phyloP scores from a whole-genome alignment of 1,139 yeast genomes.

The Sugiyamaella grinbergsii region DNA sequence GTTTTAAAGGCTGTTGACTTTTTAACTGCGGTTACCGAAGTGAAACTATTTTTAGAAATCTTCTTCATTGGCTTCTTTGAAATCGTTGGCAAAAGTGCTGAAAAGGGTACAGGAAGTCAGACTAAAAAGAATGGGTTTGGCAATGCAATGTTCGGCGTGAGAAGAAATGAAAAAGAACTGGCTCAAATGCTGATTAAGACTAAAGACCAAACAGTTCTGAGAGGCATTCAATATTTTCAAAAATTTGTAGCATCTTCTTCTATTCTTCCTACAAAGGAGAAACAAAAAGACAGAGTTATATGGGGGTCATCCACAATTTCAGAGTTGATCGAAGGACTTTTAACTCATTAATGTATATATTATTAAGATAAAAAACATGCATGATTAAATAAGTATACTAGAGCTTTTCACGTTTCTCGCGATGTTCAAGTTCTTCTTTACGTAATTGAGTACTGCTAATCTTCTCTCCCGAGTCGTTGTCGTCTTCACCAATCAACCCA shows the following conservation, averaged over 20 bases:
- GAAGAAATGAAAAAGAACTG: slow-evolving; percentile 55
- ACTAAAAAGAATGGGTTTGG: slow-evolving; percentile 34
- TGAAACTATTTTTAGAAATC: slow-evolving; percentile 70
- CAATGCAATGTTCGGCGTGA: slow-evolving; percentile 26
- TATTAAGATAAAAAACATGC: slow-evolving; percentile 8
- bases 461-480: slow-evolving; percentile 64
- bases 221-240: slow-evolving; percentile 74
- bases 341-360: slow-evolving; percentile 30
- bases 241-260: slow-evolving; percentile 50
- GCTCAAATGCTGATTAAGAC: slow-evolving; percentile 60
- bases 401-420: slow-evolving; percentile 10
- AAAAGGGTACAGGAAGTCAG: slow-evolving; percentile 23
- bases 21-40: slow-evolving; percentile 64
- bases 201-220: slow-evolving; percentile 63
- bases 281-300: slow-evolving; percentile 61
- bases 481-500: slow-evolving; percentile 61
- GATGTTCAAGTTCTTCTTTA: slow-evolving; percentile 36
- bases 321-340: slow-evolving; percentile 56
- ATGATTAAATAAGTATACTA: neutral
- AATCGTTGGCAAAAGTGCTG: slow-evolving; percentile 62
- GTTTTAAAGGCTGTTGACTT: slow-evolving; percentile 73
- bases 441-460: slow-evolving; percentile 75
- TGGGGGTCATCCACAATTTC: slow-evolving; percentile 68
- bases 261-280: slow-evolving; percentile 36
- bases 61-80: slow-evolving; percentile 69